Base-by-base conservation (phyloP, 768 basidiomycete genomes). In the Candolleomyces aberdarensis region DNA sequence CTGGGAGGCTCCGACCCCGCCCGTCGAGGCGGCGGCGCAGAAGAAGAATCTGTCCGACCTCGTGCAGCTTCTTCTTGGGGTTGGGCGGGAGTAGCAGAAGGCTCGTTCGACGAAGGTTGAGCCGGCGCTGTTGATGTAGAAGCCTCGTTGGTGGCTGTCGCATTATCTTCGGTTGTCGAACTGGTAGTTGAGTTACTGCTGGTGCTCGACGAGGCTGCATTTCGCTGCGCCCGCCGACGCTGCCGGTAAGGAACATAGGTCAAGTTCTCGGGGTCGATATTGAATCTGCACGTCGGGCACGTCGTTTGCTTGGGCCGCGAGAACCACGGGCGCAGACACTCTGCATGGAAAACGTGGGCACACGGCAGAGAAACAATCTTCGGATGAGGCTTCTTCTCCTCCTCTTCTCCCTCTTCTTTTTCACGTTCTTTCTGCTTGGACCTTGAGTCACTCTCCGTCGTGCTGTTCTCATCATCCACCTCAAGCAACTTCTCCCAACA, bases 321-420 rank as follows among this genome's bases (percentile, higher is more conserved):
- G 71, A 93, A 93, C 91, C 91, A 93, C 1, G 91, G 91, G 10
- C 89, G 70, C 40, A 93, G 81, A 72, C 91, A 93, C 0, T 85
- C 78, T 1, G 88, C 82, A 65, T 93, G 91, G 75, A 92, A 93
- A 56, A 90, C 85, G 70, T 93, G 91, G 8, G 89, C 84, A 67
- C 91, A 93, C 4, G 91, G 91, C 9, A 93, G 81, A 3, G 85
- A 75, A 40, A 92, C 84, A 53, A 92, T 82, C 66, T 76, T 82
- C 26, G 72, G 76, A 6, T 72, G 67, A 26, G 57, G 52, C 3
- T 70, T 62, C n/a, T 67, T 22, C 39, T 40, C 62, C 43, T 47
- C 13, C 31, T 69, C 32, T 0, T 59, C 11, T 40, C 61, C 54
- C 60, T 54, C 19, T 46, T 55, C 51, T 5, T 49, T 36, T n/a